Evolutionary conservation across 306 rosid species (phyloP), one percentile per base, ranked within the genome.

Genomic region (Erythrophleum fordii): DNA sequence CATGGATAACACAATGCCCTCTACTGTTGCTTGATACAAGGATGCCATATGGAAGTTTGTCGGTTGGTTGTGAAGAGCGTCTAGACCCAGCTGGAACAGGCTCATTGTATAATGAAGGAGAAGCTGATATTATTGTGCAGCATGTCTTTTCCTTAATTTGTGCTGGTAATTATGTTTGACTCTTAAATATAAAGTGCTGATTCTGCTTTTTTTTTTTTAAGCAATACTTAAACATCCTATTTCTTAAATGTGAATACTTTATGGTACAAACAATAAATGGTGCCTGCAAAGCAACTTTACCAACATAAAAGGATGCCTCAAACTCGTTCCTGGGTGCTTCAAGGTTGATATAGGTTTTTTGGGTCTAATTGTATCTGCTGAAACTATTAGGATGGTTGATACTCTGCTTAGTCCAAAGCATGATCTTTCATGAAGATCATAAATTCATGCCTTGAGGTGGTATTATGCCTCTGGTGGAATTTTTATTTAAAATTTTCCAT

Each of bases 1-100:
- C 97, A 56, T 92, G 97, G 97, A 84, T 91, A 82, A 92, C 97
- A 31, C 95, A 89, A 69, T 92, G 97, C 80, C 95, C 97, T 60
- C 90, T 91, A 77, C 82, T 92, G 75, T 84, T 92, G 88, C 93
- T 92, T 3, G 97, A 92, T 85, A 92, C 97, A 31, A 87, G 97
- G 86, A 85, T 89, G 97, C 91, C 97, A 26, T 89, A 89, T 62
- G 97, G 95, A 81, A 92, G 92, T 85, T 77, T 92, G 80, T 91
- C 95, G 18, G 77, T 88, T 79, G 97, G 97, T 65, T 92, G 93
- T 11, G 93, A 83, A 87, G 97, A 92, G 86, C 81, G 85, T 87
- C 81, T 92, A 72, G 97, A 92, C 77, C 97, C 91, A 48, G 90
- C 97, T 23, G 97, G 97, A 80, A 91, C 97, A 17, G 95, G 97